Conservation (phyloP, 2,329 filamentous ascomycete species). For the Neofusicoccum umdonicola region DNA sequence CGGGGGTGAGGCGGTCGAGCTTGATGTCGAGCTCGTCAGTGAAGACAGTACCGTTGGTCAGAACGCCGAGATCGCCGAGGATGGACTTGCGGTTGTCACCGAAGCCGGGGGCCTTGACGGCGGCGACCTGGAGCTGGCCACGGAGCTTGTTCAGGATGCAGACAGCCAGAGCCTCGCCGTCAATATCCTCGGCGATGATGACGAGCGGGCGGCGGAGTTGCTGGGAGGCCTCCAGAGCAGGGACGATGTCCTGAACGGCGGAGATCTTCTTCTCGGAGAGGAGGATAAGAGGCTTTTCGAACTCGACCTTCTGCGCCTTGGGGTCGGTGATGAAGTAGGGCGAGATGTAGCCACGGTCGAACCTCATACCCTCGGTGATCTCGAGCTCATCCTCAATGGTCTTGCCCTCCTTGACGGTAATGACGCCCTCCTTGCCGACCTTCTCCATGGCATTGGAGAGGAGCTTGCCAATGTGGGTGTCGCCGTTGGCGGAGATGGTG, state of each 20-base stretch:
- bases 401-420: slow-evolving; percentile 99
- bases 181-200: slow-evolving; percentile 99
- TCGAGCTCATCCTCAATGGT: slow-evolving; percentile 96
- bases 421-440: slow-evolving; percentile 99
- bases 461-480: slow-evolving; percentile 89
- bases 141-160: slow-evolving; percentile 99
- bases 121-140: slow-evolving; percentile 96
- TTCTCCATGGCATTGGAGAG: slow-evolving; percentile 99
- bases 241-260: slow-evolving; percentile 97
- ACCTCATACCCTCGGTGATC: slow-evolving; percentile 99
- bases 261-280: slow-evolving; percentile 99
- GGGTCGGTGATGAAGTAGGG: slow-evolving; percentile 99
- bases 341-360: slow-evolving; percentile 97
- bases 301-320: slow-evolving; percentile 99
- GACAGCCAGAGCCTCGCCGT: slow-evolving; percentile 95
- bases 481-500: slow-evolving; percentile 96
- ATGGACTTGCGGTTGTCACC: slow-evolving; percentile 99
- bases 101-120: slow-evolving; percentile 98
- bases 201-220: slow-evolving; percentile 92
- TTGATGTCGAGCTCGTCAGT: slow-evolving; percentile 98
- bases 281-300: slow-evolving; percentile 98
- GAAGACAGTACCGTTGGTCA: slow-evolving; percentile 97
- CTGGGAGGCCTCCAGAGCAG: slow-evolving; percentile 93
- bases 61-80: slow-evolving; percentile 90
- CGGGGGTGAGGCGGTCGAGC: slow-evolving; percentile 94